Percentiles rank a stretch among this genome's conserved stretches.
Evolutionary conservation across 176 grass and related monocot genomes (phyloP).

Genomic region (Cenchrus purpureus): DNA sequence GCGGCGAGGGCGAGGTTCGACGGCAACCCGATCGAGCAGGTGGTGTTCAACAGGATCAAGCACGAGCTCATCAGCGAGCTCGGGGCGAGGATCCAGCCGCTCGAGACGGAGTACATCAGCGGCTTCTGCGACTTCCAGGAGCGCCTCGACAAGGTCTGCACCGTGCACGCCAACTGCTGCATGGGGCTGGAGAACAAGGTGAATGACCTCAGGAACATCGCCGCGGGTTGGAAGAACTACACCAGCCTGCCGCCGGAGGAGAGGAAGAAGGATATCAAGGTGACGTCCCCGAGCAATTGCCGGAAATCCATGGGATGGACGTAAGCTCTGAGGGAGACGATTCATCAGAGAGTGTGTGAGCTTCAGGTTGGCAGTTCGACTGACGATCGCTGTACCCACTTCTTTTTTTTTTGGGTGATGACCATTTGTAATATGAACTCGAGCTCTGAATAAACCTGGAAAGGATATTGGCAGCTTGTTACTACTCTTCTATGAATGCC

Average conservation of each 20-base stretch:
- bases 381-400: not conserved
- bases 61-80: constrained; percentile 25
- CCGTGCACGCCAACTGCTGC: constrained; percentile 72
- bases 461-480: not conserved
- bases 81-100: constrained; percentile 30
- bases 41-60: constrained; percentile 51
- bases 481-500: too few relatives aligned
- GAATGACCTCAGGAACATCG: constrained; percentile 39
- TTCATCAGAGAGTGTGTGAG: not conserved
- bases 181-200: constrained; percentile 54
- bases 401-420: too few relatives aligned
- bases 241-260: not conserved
- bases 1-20: constrained; percentile 25
- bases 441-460: too few relatives aligned
- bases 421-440: too few relatives aligned
- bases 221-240: constrained; percentile 60
- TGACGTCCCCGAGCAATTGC: constrained; percentile 24
- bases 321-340: not conserved
- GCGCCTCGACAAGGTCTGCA: constrained; percentile 46
- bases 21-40: constrained; percentile 39
- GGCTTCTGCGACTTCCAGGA: constrained; percentile 48
- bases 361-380: not conserved
- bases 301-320: constrained; percentile 7
- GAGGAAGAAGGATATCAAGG: not conserved
- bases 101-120: constrained; percentile 46